Base-by-base conservation (phyloP, 169 alveolate genomes). In the Toxoplasma gondii region DNA sequence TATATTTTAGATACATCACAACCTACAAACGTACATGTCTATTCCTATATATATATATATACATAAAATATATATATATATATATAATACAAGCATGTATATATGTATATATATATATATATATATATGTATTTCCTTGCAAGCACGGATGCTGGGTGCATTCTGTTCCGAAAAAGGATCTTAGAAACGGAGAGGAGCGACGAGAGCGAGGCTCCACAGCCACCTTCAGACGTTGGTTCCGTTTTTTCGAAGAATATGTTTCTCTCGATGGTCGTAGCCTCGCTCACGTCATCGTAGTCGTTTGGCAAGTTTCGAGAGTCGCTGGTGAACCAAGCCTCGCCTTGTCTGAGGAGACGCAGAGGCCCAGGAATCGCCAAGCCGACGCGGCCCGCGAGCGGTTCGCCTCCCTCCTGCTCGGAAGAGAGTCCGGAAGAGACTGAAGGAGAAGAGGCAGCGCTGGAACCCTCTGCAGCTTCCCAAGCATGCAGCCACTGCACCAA, bases 331-430 rank as follows among this genome's bases (percentile, higher is more conserved):
- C 90, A 82, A 17, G 38, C 67, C 29, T 36, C 90, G 69, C 44
- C 90, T 36, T 82, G 90, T 31, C 90, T 64, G 1, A 82, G 90
- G 69, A 82, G 90, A 22, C 5, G 4, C 36, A 82, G n/a, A 4
- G 54, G 54, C 38, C 39, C 64, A 27, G 90, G 90, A 36, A 82
- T 19, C 90, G 90, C 90, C 69, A 82, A 27, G 36, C 58, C 58
- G 44, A 2, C 7, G 36, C 88, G 16, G 22, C 58, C 4, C 58
- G 58, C 58, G 12, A 7, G 58, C 31, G 88, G 7, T 9, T 17
- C 88, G 44, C 34, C 49, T 22, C 54, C 88, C 1, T 2, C 24
- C 34, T 80, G 53, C 44, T 80, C 88, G 31, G 54, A 19, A 22
- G 82, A 22, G 10, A 22, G 17, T 7, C n/a, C 39, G 27, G 88